Evolutionary conservation across 2,329 filamentous ascomycete genomes (phyloP), one percentile per base, ranked within the genome.

Genomic region (Ceratocystiopsis brevicomis): DNA sequence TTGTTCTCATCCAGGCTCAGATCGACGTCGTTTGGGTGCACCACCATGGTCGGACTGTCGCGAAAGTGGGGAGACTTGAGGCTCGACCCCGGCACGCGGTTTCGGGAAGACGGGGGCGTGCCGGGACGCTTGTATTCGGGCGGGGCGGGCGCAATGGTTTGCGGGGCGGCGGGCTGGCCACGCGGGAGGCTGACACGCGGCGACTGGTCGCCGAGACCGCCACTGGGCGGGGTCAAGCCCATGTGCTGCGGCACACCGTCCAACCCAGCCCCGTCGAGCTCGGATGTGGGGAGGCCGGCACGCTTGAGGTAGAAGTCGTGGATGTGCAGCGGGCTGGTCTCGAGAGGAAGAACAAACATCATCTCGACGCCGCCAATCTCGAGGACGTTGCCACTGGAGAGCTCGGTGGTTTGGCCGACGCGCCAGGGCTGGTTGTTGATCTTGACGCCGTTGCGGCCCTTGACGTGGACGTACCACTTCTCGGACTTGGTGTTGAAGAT

Each of bases 331-430:
- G 74, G 72, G 44, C 65, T 67, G 39, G 74, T 67, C 50, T 82
- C 78, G 19, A 75, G 76, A 0, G 90, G 88, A n/a, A 93, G 73
- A 40, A 95, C 84, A 60, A 98, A 98, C 68, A 96, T 88, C 90
- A 98, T 98, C 64, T 98, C 88, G 1, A 90, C 82, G 43, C 83
- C 83, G 53, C 81, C 81, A 55, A 96, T 83, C 55, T 94, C 86
- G 45, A 98, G 78, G 38, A 96, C 84, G 57, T 88, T 79, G 45
- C 90, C 90, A 53, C 87, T 94, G 37, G 76, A 74, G 21, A 98
- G 69, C 30, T 73, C 64, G 33, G 75, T 71, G 34, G 74, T 69
- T 36, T 70, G 64, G 13, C 80, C 79, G 42, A 78, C 69, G 53
- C 81, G 81, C 44, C 92, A 63, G 17, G 72, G 65, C 41, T 64